Evolutionary conservation across 345 rosid species (phyloP).

Genomic region (Melastoma malabathricum): DNA sequence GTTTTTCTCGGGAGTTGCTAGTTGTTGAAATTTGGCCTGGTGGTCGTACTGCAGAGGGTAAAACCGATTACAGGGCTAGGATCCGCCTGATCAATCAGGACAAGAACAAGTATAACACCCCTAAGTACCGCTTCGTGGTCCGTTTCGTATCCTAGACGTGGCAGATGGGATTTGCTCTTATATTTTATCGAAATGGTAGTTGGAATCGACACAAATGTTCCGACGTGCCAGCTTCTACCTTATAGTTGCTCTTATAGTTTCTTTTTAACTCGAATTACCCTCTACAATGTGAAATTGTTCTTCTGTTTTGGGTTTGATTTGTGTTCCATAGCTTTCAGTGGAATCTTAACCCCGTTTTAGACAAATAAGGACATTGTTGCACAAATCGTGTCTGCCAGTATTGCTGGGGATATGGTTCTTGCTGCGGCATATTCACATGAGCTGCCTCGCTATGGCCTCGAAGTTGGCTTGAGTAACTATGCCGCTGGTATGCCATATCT

Average conservation of each 20-base stretch:
- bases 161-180: not conserved
- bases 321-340: not conserved
- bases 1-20: no score
- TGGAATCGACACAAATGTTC: no score
- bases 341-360: constrained; percentile 23
- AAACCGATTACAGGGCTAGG: constrained; percentile 82
- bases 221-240: no score
- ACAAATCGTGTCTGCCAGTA: constrained; percentile 39
- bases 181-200: no score
- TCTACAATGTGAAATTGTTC: no score
- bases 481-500: constrained; percentile 36
- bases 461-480: constrained; percentile 55
- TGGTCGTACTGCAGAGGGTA: constrained; percentile 35
- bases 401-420: constrained; percentile 45
- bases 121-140: constrained; percentile 65
- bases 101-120: constrained; percentile 76
- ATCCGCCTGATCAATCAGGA: constrained; percentile 72
- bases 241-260: no score
- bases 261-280: no score
- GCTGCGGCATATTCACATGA: constrained; percentile 59
- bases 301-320: not conserved
- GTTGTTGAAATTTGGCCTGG: no score
- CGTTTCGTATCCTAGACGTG: constrained; percentile 46
- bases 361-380: constrained; percentile 53
- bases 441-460: constrained; percentile 48